phyloP scores from a whole-genome alignment of 177 flowering plant genomes.

The Telopea speciosissima region DNA sequence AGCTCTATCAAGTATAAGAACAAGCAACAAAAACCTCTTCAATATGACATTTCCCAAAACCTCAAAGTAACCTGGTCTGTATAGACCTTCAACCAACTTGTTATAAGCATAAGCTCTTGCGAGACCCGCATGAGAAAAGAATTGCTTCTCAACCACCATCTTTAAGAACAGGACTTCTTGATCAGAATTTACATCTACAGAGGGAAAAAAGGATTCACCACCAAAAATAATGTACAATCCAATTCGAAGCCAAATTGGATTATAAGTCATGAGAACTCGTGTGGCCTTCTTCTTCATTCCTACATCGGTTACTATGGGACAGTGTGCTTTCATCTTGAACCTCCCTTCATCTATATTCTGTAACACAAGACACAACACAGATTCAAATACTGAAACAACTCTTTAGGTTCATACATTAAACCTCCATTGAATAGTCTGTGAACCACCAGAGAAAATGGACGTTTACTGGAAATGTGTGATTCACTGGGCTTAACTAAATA shows the following conservation, averaged over 20 bases:
- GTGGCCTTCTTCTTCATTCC: conserved; percentile 75
- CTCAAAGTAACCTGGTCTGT: conserved; percentile 91
- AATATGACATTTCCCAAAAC: conserved; percentile 66
- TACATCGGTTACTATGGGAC: conserved; percentile 88
- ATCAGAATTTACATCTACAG: conserved; percentile 42
- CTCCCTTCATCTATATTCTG: conserved; percentile 90
- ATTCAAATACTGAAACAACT: background rate
- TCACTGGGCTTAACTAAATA: too few relatives aligned
- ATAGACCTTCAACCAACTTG: conserved; percentile 82
- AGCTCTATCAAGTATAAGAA: conserved; percentile 78
- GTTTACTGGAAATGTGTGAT: too few relatives aligned
- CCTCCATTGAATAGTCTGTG: background rate
- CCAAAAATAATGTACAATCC: conserved; percentile 80
- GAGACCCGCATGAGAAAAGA: conserved; percentile 66
- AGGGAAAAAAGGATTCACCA: conserved; percentile 71
- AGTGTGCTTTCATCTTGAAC: conserved; percentile 79
- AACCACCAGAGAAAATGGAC: too few relatives aligned
- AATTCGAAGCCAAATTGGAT: conserved; percentile 79
- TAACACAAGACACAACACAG: background rate
- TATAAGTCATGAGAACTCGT: conserved; percentile 57
- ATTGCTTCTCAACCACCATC: conserved; percentile 73
- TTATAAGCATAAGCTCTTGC: conserved; percentile 83
- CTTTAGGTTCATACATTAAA: background rate
- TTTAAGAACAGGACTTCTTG: conserved; percentile 65
- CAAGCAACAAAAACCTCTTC: conserved; percentile 84